phyloP scores from a whole-genome alignment of 495 filamentous ascomycete species.

The Physcia stellaris region DNA sequence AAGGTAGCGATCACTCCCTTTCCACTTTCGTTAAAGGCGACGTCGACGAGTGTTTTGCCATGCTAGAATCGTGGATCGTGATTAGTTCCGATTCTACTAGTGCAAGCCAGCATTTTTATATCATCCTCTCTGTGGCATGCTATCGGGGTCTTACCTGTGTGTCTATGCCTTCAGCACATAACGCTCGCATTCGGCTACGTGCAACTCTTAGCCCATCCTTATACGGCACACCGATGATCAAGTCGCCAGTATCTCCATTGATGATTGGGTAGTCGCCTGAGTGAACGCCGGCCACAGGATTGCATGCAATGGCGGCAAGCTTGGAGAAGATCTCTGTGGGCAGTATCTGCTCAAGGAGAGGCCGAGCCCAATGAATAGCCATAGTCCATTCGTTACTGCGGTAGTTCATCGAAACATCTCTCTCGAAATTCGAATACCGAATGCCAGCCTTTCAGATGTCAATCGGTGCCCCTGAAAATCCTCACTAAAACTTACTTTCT shows the following conservation, averaged over 20 bases:
- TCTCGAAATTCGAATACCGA: slow-evolving; percentile 29
- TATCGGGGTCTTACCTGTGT: slow-evolving; percentile 15
- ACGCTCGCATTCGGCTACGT: slow-evolving; percentile 21
- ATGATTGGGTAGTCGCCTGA: slow-evolving; percentile 17
- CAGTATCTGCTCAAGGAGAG: slow-evolving; percentile 22
- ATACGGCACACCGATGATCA: slow-evolving; percentile 20
- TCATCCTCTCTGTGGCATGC: not conserved
- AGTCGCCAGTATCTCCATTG: slow-evolving; percentile 31
- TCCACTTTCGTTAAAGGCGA: slow-evolving; percentile 11
- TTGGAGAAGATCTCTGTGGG: slow-evolving; percentile 18
- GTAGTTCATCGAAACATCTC: slow-evolving; percentile 16
- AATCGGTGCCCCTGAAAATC: too few species aligned
- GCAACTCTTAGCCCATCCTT: slow-evolving; percentile 26
- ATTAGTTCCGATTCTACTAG: not conserved
- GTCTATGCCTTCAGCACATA: slow-evolving; percentile 22
- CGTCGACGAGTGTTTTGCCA: slow-evolving; percentile 7
- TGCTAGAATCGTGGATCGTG: slow-evolving; percentile 2
- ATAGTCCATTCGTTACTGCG: slow-evolving; percentile 37
- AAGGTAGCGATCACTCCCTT: slow-evolving; percentile 15
- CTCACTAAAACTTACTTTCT: slow-evolving; percentile 3
- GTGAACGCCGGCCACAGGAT: slow-evolving; percentile 7
- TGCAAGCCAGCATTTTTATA: not conserved
- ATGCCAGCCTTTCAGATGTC: slow-evolving; percentile 39
- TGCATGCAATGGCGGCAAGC: slow-evolving; percentile 22
- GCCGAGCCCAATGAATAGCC: slow-evolving; percentile 32